A percentile compares a stretch with the other conserved stretches of the same genome.
These are phyloP conservation scores for Babesia ovis DNA, from an alignment of 169 alveolate species.

Conservation along the genomic window DNA sequence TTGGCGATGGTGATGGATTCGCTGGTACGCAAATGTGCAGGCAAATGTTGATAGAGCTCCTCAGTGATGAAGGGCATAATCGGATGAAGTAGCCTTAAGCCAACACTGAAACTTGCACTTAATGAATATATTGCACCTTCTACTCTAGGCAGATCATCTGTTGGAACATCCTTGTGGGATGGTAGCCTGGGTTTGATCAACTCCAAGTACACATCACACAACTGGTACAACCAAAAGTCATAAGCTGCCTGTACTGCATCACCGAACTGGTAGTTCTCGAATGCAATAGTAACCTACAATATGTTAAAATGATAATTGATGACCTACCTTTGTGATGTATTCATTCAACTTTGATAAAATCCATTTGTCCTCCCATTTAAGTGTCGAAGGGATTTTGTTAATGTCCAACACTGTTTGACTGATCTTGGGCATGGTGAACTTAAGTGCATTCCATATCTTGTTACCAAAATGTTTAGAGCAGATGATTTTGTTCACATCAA, in stretches of 20 bases:
- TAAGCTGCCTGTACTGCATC: constrained; percentile 91
- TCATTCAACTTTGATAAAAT: constrained; percentile 88
- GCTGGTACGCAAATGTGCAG: constrained; percentile 65
- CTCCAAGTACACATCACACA: constrained; percentile 97
- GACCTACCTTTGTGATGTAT: constrained; percentile 65
- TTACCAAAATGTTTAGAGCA: constrained; percentile 97
- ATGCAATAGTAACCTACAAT: constrained; percentile 74
- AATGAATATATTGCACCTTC: constrained; percentile 71
- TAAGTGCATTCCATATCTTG: constrained; percentile 96
- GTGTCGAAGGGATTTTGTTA: constrained; percentile 35
- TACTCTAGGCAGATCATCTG: constrained; percentile 19
- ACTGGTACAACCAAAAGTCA: constrained; percentile 94
- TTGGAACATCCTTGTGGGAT: constrained; percentile 19
- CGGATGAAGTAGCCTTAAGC: constrained; percentile 93
- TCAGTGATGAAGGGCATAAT: constrained; percentile 97
- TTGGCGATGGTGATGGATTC: constrained; percentile 70
- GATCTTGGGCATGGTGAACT: constrained; percentile 83
- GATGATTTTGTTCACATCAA: constrained; percentile 95
- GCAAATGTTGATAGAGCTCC: constrained; percentile 93
- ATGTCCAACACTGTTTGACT: constrained; percentile 46
- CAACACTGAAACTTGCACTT: constrained; percentile 82
- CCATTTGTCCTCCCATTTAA: constrained; percentile 94
- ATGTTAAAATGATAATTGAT: neutral
- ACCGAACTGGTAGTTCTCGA: constrained; percentile 91
- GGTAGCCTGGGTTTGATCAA: constrained; percentile 85